Evolutionary conservation across 73 alveolate species (phyloP), one percentile per base, ranked within the genome.

Genomic region (Uronychia binucleata): DNA sequence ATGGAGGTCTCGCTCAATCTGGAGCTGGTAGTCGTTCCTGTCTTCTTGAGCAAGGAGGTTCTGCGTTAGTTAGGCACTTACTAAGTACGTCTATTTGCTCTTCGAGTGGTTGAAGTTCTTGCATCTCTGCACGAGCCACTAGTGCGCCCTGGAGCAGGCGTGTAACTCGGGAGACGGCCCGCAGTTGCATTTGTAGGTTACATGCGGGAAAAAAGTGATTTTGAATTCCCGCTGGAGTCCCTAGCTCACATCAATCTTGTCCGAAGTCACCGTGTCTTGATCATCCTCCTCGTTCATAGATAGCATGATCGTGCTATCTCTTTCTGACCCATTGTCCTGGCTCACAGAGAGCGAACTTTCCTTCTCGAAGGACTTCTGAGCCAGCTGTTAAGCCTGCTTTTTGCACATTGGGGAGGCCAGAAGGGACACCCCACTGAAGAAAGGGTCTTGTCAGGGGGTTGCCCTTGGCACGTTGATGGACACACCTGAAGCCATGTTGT

Each of bases 1-100:
- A 30, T 81, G 81, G 13, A 90, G 33, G 57, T 90, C 95, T 46
- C 67, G 19, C 5, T 46, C 67, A 46, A 46, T 46, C 19, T 46
- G 67, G n/a, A 46, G 19, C 19, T 46, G n/a, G 19, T 46, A 11
- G 5, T 46, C 67, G 19, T n/a, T n/a, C n/a, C n/a, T n/a, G n/a
- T n/a, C n/a, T n/a, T n/a, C n/a, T n/a, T n/a, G n/a, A n/a, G n/a
- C n/a, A n/a, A n/a, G n/a, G n/a, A n/a, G n/a, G n/a, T n/a, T n/a
- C n/a, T n/a, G n/a, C n/a, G n/a, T n/a, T n/a, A n/a, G n/a, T 46
- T 46, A 46, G 67, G 19, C 67, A 46, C 67, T 19, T 46, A 46
- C 67, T 19, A 11, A 5, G 19, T 46, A 46, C 67, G 19, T 46
- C n/a, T 11, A 11, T 19, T 46, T 46, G 67, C 67, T 11, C 19